Base-by-base conservation (phyloP, 768 basidiomycete genomes). In the Tricholoma bakamatsutake region DNA sequence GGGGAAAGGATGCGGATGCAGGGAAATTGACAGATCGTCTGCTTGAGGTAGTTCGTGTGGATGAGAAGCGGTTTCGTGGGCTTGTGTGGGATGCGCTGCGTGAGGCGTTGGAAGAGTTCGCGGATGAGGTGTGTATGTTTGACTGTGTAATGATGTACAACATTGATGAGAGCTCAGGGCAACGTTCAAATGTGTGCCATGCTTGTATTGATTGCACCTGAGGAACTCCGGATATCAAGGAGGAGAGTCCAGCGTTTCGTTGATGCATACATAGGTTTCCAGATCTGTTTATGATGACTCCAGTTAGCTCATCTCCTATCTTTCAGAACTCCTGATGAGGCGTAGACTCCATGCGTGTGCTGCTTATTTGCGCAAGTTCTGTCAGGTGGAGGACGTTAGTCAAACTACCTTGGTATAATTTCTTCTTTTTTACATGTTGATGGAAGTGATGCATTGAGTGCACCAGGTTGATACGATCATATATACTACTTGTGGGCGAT, bases 171-270 rank as follows among this genome's bases (percentile, higher is more conserved):
- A 18, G 42, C 55, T 55, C 27, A 91, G 86, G 90, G 90, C 12
- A 85, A 93, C 62, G 73, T 90, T 1, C 90, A 91, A 63, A 88
- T 84, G 76, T 91, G 89, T 67, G 82, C 88, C 1, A 81, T 88
- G 76, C 64, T 93, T 13, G 75, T 81, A 3, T 63, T 88, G 1
- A 70, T 92, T 17, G 87, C 84, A 6, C 73, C 78, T 0, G 62
- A 74, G 43, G 87, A 90, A 63, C 70, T 93, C 42, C 60, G 64
- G 35, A 66, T 89, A n/a, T 66, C 72, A 0, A 65, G 67, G 18
- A 64, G 62, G 46, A 73, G 84, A 45, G 71, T 71, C 24, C 63
- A 73, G 17, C 75, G 77, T 24, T 86, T 91, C 56, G 64, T 90
- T 15, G 85, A 89, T 57, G 72, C 85, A 0, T 93, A 93, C 63